A percentile compares a stretch with the other conserved stretches of the same genome.
phyloP scores from a whole-genome alignment of 495 filamentous ascomycete species.

The Usnea hakonensis region DNA sequence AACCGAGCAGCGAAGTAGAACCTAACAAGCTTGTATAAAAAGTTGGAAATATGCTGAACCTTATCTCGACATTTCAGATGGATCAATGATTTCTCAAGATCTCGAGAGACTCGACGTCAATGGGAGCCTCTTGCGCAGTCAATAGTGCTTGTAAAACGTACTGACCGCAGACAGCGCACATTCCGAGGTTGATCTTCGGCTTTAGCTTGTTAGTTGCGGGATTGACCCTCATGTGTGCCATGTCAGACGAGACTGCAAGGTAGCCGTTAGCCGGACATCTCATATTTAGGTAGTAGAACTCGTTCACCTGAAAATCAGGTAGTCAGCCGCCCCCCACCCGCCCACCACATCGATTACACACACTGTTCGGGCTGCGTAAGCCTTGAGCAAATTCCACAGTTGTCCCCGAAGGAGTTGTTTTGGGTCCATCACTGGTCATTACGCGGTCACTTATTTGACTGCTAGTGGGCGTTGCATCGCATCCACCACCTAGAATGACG shows the following conservation, averaged over 20 bases:
- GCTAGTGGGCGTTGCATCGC: not conserved
- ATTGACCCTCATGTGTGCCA: not conserved
- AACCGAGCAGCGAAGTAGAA: not conserved
- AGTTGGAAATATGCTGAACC: not conserved
- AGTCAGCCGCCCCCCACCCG: not conserved
- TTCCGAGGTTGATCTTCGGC: not conserved
- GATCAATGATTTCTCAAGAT: not conserved
- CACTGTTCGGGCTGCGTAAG: not conserved
- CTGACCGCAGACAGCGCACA: not conserved
- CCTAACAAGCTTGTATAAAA: not conserved
- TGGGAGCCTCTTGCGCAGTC: not conserved
- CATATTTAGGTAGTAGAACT: not conserved
- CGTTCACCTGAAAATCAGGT: not conserved
- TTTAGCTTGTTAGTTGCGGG: not conserved
- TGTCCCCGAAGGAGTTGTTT: not conserved
- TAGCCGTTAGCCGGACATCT: not conserved
- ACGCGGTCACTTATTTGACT: not conserved
- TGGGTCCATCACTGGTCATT: not conserved
- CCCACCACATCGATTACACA: not conserved
- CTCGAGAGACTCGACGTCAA: not conserved
- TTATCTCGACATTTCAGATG: not conserved
- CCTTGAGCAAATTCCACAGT: not conserved
- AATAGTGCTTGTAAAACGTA: not conserved
- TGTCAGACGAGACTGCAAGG: not conserved
- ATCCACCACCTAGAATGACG: not conserved